Base-by-base conservation (phyloP, 176 grass and related monocot species). In the Ensete ventricosum region DNA sequence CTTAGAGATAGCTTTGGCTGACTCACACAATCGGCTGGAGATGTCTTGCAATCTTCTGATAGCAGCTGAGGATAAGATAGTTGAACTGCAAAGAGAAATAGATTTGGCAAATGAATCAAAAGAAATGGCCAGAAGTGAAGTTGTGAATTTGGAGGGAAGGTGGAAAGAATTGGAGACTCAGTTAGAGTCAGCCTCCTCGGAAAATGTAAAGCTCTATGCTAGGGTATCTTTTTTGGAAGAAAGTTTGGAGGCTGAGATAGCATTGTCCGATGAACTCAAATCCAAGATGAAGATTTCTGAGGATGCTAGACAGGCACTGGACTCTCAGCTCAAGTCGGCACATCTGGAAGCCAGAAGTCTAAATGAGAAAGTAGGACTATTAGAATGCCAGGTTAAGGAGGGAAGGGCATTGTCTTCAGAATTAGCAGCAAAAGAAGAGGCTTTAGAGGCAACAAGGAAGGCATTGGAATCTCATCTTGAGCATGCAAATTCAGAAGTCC, bases 31-130 rank as follows among this genome's bases (percentile, higher is more conserved):
- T 73, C 88, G 89, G 70, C 80, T 91, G 68, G 81, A 84, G 16
- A 34, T 67, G 20, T 87, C 88, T 34, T 73, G 78, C 69, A 81
- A 87, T 73, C 64, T 72, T 6, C 67, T 93, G 21, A 76, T 23
- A 25, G 87, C 50, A 50, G 82, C 90, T 65, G 82, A 99, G 25
- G 52, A 77, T 3, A 87, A 89, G 73, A 85, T 99, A 49, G 23
- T 85, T 1, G 86, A 99, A 69, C 57, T 91, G 78, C 88, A 99
- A 55, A 73, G 59, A 63, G 81, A 86, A 54, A 54, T 91, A 68
- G 83, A 95, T 43, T 83, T 84, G 65, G 84, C 82, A 52, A 84
- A 82, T 9, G 74, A 99, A 48, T 83, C 84, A 10, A 92, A 87
- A 73, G 22, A 59, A 53, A 73, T 73, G 76, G 85, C 71, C 76